Percentiles rank a stretch among this genome's conserved stretches.
phyloP scores from a whole-genome alignment of 768 basidiomycete species.

The Austroboletus eburneus region DNA sequence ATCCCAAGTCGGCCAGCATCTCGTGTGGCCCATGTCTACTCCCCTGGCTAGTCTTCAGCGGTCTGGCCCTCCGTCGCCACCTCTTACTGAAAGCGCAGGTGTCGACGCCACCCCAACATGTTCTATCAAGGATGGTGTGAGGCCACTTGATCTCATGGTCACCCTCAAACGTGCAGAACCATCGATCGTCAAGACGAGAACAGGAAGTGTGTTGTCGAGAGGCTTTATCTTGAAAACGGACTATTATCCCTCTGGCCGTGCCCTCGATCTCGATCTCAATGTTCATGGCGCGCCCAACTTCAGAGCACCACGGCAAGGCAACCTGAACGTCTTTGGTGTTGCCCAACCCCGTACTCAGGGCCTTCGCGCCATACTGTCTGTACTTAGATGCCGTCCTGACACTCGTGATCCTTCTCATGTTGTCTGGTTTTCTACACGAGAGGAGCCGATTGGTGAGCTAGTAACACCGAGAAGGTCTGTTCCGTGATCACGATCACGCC shows the following conservation, averaged over 20 bases:
- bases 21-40: slow-evolving; percentile 8
- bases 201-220: slow-evolving; percentile 78
- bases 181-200: slow-evolving; percentile 76
- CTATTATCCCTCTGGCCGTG: slow-evolving; percentile 82
- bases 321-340: slow-evolving; percentile 89
- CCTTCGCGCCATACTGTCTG: slow-evolving; percentile 81
- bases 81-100: not conserved
- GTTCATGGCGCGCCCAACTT: slow-evolving; percentile 97
- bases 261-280: slow-evolving; percentile 85
- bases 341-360: slow-evolving; percentile 95
- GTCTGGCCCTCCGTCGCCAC: slow-evolving; percentile 5
- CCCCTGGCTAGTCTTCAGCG: slow-evolving; percentile 7
- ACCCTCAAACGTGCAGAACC: slow-evolving; percentile 62
- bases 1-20: not conserved
- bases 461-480: not conserved
- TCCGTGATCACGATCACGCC: not conserved
- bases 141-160: slow-evolving; percentile 56
- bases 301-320: slow-evolving; percentile 70
- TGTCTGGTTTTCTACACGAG: slow-evolving; percentile 95
- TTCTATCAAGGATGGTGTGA: slow-evolving; percentile 8
- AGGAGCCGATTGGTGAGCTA: slow-evolving; percentile 84
- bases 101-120: slow-evolving; percentile 4
- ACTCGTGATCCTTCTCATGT: slow-evolving; percentile 64
- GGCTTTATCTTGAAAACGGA: slow-evolving; percentile 96
- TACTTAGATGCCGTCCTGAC: slow-evolving; percentile 71